These are phyloP conservation scores for Aspergillus candidus DNA, from an alignment of 2,329 filamentous ascomycete genomes.

Conservation along the genomic window DNA sequence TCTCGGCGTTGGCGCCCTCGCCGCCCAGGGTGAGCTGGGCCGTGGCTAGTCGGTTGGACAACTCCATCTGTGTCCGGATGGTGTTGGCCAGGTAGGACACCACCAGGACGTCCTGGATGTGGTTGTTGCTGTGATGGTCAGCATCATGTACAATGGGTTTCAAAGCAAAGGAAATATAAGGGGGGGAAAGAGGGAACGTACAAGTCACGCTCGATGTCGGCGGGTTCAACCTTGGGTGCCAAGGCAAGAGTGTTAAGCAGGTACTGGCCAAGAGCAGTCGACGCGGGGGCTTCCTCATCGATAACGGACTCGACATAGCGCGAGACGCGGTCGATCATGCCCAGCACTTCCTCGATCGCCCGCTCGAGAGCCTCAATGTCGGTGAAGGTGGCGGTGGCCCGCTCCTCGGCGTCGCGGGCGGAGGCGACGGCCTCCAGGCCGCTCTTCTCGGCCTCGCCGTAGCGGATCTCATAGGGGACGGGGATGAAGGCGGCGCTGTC, in stretches of 20 bases:
- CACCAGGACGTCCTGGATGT: slow-evolving; percentile 97
- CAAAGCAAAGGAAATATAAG: background rate
- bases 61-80: slow-evolving; percentile 96
- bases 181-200: slow-evolving; percentile 35
- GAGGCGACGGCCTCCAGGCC: slow-evolving; percentile 77
- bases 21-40: slow-evolving; percentile 57
- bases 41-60: slow-evolving; percentile 90
- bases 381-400: slow-evolving; percentile 66
- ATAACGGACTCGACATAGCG: slow-evolving; percentile 90
- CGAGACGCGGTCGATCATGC: slow-evolving; percentile 83
- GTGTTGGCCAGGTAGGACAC: slow-evolving; percentile 98
- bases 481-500: slow-evolving; percentile 97
- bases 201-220: slow-evolving; percentile 93
- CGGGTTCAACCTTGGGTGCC: slow-evolving; percentile 86
- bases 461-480: slow-evolving; percentile 89
- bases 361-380: slow-evolving; percentile 87
- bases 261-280: slow-evolving; percentile 87
- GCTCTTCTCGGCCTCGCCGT: slow-evolving; percentile 70
- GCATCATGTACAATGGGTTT: slow-evolving; percentile 11
- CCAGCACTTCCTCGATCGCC: slow-evolving; percentile 78
- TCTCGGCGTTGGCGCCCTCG: slow-evolving; percentile 33
- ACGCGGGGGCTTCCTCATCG: slow-evolving; percentile 79
- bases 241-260: slow-evolving; percentile 88
- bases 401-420: slow-evolving; percentile 71
- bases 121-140: slow-evolving; percentile 69